Conservation (phyloP, 495 filamentous ascomycete genomes). For the Podospora australis region DNA sequence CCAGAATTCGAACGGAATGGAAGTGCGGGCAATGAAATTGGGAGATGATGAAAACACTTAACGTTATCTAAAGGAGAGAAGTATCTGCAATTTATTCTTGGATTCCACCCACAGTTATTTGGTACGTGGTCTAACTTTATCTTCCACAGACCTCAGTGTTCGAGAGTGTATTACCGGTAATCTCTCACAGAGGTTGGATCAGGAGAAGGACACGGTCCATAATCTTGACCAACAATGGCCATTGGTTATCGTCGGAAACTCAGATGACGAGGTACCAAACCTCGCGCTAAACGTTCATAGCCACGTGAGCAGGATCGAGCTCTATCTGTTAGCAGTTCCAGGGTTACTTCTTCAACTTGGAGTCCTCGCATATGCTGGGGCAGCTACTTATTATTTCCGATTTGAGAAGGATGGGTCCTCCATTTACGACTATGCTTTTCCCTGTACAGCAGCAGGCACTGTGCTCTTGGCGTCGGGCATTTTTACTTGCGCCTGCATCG, state of each 20-base stretch:
- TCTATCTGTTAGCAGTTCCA: not conserved
- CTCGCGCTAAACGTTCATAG: conserved; percentile 3
- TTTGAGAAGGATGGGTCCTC: not conserved
- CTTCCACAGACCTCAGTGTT: not conserved
- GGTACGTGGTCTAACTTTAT: not conserved
- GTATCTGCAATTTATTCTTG: not conserved
- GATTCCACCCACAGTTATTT: too few relatives aligned
- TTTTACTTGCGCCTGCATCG: not conserved
- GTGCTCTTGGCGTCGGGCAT: conserved; percentile 3
- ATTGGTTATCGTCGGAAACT: not conserved
- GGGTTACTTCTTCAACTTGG: conserved; percentile 3
- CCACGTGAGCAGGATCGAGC: not conserved
- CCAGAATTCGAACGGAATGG: not conserved
- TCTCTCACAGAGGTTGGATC: too few relatives aligned
- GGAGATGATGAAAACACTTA: not conserved
- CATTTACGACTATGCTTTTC: conserved; percentile 1
- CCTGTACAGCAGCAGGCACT: conserved; percentile 2
- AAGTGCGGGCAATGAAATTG: not conserved
- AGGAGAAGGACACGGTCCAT: not conserved
- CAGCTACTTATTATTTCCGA: not conserved
- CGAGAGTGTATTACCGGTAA: too few relatives aligned
- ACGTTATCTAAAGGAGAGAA: not conserved
- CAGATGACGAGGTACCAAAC: not conserved
- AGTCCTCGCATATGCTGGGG: not conserved
- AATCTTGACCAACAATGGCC: not conserved